phyloP scores from a whole-genome alignment of 2,329 filamentous ascomycete species.

The Fusarium armeniacum region DNA sequence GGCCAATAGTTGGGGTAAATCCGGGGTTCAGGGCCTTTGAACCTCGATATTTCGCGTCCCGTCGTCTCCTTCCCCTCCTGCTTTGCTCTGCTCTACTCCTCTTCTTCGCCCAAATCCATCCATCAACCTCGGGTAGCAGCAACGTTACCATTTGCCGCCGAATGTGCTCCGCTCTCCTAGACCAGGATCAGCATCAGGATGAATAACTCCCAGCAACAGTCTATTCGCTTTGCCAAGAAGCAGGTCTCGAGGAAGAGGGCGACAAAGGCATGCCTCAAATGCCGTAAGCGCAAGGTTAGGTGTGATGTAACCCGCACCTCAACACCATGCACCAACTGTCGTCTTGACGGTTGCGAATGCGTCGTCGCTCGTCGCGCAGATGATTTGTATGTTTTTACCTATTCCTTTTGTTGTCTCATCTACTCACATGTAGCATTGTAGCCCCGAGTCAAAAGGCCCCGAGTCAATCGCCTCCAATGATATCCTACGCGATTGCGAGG shows the following conservation, averaged over 20 bases:
- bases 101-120: constrained; percentile 1
- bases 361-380: constrained; percentile 32
- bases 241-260: constrained; percentile 41
- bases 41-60: constrained; percentile 12
- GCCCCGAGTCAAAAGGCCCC: constrained; percentile 13
- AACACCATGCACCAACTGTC: constrained; percentile 43
- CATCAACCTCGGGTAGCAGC: constrained; percentile 31
- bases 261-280: constrained; percentile 43
- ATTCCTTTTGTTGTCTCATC: rapidly evolving
- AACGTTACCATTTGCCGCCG: neutral
- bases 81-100: neutral
- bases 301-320: constrained; percentile 44
- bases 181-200: constrained; percentile 24
- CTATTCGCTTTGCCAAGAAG: constrained; percentile 43
- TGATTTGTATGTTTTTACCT: constrained; percentile 21
- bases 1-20: constrained; percentile 30
- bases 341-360: constrained; percentile 39
- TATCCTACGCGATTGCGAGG: constrained; percentile 16
- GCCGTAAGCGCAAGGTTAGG: constrained; percentile 42
- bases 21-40: constrained; percentile 22
- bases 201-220: constrained; percentile 32
- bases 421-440: neutral
- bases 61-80: neutral
- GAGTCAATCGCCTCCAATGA: constrained; percentile 3
- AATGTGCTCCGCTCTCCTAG: constrained; percentile 7